These are phyloP conservation scores for Pseudogymnoascus sp. DNA, from an alignment of 2,329 filamentous ascomycete genomes.

Conservation along the genomic window DNA sequence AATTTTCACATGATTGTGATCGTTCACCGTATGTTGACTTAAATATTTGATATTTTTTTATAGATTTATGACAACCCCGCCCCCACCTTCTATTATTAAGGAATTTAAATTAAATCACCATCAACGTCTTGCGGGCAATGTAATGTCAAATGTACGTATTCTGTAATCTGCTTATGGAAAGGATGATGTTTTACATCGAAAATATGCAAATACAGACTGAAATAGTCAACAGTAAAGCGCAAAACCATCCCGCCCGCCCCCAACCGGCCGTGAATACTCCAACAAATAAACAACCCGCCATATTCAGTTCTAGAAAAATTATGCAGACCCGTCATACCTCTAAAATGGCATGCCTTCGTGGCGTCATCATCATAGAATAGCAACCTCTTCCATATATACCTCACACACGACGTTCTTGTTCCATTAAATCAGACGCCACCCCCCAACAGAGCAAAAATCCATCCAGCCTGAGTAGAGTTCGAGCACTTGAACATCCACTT, in stretches of 20 bases:
- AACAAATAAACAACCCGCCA: slow-evolving; percentile 3
- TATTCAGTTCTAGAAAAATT: slow-evolving; percentile 2
- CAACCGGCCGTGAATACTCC: neutral
- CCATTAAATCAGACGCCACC: slow-evolving; percentile 9
- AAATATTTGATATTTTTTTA: neutral
- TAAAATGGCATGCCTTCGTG: slow-evolving; percentile 7
- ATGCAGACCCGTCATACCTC: slow-evolving; percentile 7
- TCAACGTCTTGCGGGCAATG: neutral
- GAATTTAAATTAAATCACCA: neutral
- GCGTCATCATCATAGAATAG: neutral
- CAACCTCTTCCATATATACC: neutral
- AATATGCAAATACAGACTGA: slow-evolving; percentile 4
- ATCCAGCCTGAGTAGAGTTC: slow-evolving; percentile 22
- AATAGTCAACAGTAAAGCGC: neutral
- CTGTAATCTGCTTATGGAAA: neutral
- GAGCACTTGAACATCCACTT: slow-evolving; percentile 77
- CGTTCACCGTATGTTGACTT: neutral
- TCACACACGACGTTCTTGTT: neutral
- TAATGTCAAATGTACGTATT: slow-evolving; percentile 3
- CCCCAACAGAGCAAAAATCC: slow-evolving; percentile 22
- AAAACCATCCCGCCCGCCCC: neutral
- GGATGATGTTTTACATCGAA: slow-evolving; percentile 2
- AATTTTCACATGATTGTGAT: neutral
- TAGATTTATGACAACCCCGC: neutral
- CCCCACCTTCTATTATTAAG: neutral